Base-by-base conservation (phyloP, 2,329 filamentous ascomycete species). In the Juglanconis juglandina region DNA sequence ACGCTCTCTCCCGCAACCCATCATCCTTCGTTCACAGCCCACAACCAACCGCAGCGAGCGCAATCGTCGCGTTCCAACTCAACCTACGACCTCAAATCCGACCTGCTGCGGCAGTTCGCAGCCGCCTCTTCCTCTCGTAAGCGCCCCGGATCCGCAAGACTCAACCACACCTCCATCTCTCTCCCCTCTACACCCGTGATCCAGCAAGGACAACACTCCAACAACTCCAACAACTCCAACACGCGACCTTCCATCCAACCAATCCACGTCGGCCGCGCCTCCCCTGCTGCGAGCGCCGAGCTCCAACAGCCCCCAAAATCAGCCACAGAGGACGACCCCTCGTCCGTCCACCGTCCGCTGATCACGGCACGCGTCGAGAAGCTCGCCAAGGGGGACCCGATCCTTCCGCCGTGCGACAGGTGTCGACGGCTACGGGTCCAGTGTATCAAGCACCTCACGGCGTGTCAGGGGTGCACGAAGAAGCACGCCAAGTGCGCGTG, bases 401-500 rank as follows among this genome's bases (percentile, higher is more conserved):
- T 96, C 53, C 75, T 85, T n/a, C 92, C 92, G 9, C 90, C 91
- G 0, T 96, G 92, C 70, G 92, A 96, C 71, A 82, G 91, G 42
- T 96, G 92, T 71, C 83, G 92, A 49, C 82, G 92, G 35, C 78
- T 96, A 14, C 87, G 90, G 65, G 90, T 92, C 76, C 86, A 91
- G 60, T 96, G 92, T 64, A 78, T 93, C 52, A 96, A 96, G 74
- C 90, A 96, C 64, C 79, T 95, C 44, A 96, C 91, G 0, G 91
- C 91, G 8, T 96, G 92, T 69, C 86, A 89, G 72, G 91, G 91
- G 30, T 96, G 92, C 72, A 96, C 92, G 0, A 93, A 91, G 72
- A 96, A 96, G 71, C 92, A 96, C 71, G 91, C 91, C 24, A 93
- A 92, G 68, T 96, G 92, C 72, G 87, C 87, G 13, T 96, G 92